Evolutionary conservation across 768 basidiomycete genomes (phyloP).

Genomic region (Mycena galopus): DNA sequence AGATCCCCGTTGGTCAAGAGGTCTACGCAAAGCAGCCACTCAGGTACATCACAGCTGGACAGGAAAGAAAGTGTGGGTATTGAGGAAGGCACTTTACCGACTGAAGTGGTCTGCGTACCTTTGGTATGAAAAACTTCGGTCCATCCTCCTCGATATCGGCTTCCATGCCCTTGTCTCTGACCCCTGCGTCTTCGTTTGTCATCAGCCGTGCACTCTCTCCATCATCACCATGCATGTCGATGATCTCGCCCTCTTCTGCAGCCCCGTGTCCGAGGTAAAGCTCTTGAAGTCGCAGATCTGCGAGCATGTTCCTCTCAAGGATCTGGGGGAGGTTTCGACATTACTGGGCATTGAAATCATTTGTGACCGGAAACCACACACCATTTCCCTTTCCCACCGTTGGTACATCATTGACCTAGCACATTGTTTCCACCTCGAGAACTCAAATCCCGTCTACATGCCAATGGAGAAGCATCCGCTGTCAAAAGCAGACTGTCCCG

Average conservation of each 20-base stretch:
- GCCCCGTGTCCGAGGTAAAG: neutral
- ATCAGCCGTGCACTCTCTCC: neutral
- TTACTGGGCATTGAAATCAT: neutral
- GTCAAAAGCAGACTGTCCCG: neutral
- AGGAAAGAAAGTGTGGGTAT: conserved; percentile 1
- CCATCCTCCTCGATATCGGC: neutral
- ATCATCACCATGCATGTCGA: neutral
- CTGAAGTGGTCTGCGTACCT: neutral
- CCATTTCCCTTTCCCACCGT: neutral
- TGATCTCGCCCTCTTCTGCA: neutral
- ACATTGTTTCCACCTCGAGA: neutral
- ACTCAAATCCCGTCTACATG: neutral
- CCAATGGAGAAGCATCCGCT: neutral
- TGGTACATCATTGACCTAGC: neutral
- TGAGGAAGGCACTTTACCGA: neutral
- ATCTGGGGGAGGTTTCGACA: conserved; percentile 2
- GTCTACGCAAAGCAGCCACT: neutral
- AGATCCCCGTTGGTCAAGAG: neutral
- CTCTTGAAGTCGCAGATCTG: neutral
- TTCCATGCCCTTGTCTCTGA: neutral
- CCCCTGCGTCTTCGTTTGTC: neutral
- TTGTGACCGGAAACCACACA: neutral
- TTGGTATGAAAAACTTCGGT: neutral
- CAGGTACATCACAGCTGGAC: neutral
- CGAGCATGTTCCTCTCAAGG: neutral